Evolutionary conservation across 1,139 yeast genomes (phyloP).

Genomic region (Yamadazyma friedrichii): DNA sequence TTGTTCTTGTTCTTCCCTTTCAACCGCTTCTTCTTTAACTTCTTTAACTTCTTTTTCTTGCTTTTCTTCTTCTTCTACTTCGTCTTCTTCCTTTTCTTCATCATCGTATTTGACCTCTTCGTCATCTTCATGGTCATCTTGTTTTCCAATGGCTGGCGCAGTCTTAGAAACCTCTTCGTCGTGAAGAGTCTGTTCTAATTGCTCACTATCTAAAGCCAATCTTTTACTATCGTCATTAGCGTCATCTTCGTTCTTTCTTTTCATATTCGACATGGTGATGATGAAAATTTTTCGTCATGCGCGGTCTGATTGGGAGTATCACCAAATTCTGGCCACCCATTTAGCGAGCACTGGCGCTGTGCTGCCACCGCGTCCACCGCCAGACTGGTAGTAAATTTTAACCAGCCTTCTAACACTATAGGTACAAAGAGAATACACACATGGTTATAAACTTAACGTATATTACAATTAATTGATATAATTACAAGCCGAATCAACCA

Average conservation of each 20-base stretch:
- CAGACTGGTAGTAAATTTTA: neutral
- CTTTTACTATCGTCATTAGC: constrained; percentile 49
- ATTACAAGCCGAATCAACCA: too few species aligned
- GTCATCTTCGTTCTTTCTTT: constrained; percentile 65
- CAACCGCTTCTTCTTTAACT: constrained; percentile 23
- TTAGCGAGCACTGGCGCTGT: neutral
- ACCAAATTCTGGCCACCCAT: neutral
- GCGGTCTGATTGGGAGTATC: too few species aligned
- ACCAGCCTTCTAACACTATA: neutral
- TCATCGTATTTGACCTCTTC: constrained; percentile 4
- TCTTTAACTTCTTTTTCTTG: constrained; percentile 32
- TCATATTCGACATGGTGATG: constrained; percentile 30
- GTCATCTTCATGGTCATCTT: constrained; percentile 7
- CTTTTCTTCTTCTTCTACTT: constrained; percentile 9
- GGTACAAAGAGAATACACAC: too few species aligned
- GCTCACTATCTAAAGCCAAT: constrained; percentile 68
- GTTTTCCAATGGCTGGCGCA: constrained; percentile 33
- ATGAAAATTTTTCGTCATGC: constrained; percentile 8
- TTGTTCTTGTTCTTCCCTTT: constrained; percentile 1
- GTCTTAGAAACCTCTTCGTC: constrained; percentile 43
- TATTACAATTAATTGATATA: too few species aligned
- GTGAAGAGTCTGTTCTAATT: constrained; percentile 28
- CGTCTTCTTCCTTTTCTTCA: constrained; percentile 9
- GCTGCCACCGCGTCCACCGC: neutral
- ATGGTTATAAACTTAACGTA: too few species aligned